phyloP scores from a whole-genome alignment of 164 flowering plant genomes.

The Houttuynia cordata region DNA sequence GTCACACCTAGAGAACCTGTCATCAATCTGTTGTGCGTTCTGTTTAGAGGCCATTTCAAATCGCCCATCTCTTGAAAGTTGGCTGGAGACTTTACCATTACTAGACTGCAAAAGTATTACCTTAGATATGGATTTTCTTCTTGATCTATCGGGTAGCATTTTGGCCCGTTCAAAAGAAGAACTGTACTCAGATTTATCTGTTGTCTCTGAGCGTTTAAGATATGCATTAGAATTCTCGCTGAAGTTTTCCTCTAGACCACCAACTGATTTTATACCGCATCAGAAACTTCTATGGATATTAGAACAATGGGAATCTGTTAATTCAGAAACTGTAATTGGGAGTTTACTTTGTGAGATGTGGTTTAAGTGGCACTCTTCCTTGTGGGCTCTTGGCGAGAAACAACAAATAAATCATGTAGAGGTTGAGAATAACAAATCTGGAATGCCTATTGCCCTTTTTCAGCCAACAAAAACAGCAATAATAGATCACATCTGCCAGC shows the following conservation, averaged over 20 bases:
- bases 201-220: conserved; percentile 24
- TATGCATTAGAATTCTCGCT: conserved; percentile 40
- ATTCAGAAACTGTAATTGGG: conserved; percentile 44
- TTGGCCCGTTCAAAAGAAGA: conserved; percentile 23
- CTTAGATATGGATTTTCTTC: conserved; percentile 49
- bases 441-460: conserved; percentile 36
- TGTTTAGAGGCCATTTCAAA: conserved; percentile 24
- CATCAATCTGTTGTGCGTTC: conserved; percentile 42
- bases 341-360: conserved; percentile 77
- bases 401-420: conserved; percentile 17
- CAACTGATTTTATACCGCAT: conserved; percentile 57
- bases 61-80: conserved; percentile 26
- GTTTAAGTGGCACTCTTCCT: conserved; percentile 77
- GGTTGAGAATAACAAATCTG: conserved; percentile 10
- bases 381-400: conserved; percentile 40
- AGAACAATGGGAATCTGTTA: conserved; percentile 45
- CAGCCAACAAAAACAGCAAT: conserved; percentile 36
- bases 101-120: conserved; percentile 42
- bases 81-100: conserved; percentile 45
- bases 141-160: conserved; percentile 26
- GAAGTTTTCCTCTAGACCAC: conserved; percentile 56
- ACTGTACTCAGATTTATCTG: conserved; percentile 22
- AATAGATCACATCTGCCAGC: conserved; percentile 17
- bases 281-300: conserved; percentile 62
- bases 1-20: conserved; percentile 3